Evolutionary conservation across 2,329 filamentous ascomycete species (phyloP).

Genomic region (Exserohilum rostratum): DNA sequence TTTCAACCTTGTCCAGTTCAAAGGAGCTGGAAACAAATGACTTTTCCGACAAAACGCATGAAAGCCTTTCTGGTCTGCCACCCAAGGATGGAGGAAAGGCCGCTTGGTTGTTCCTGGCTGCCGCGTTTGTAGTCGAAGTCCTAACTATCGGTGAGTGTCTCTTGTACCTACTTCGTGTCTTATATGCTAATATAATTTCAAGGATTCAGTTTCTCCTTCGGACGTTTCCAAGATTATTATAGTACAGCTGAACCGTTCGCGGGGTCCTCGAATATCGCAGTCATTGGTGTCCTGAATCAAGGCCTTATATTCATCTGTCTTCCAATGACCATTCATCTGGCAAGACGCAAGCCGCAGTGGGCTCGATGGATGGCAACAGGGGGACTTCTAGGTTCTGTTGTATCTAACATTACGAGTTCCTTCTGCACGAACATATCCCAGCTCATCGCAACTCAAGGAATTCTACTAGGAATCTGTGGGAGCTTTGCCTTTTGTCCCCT

Average conservation of each 20-base stretch:
- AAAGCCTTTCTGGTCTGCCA: no score
- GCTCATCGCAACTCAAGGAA: slow-evolving; percentile 47
- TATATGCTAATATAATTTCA: background rate
- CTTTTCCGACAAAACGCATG: no score
- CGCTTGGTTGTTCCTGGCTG: slow-evolving; percentile 27
- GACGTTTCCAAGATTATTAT: slow-evolving; percentile 74
- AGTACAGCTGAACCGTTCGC: slow-evolving; percentile 64
- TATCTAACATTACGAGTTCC: slow-evolving; percentile 14
- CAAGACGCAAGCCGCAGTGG: slow-evolving; percentile 37
- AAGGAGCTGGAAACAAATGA: no score
- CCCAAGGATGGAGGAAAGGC: slow-evolving; percentile 22
- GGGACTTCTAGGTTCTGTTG: background rate
- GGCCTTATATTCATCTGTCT: no score
- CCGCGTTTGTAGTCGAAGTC: slow-evolving; percentile 57
- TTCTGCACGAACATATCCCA: slow-evolving; percentile 38
- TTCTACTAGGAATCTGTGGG: slow-evolving; percentile 51
- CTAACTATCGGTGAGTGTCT: slow-evolving; percentile 52
- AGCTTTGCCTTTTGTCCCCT: slow-evolving; percentile 55
- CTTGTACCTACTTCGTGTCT: background rate
- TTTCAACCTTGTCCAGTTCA: no score
- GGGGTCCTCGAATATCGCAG: slow-evolving; percentile 59
- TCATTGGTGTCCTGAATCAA: no score
- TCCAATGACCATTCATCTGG: no score
- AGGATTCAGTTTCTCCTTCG: slow-evolving; percentile 73
- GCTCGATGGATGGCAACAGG: slow-evolving; percentile 5